Evolutionary conservation across 176 grass and related monocot species (phyloP).

Genomic region (Bolboschoenus planiculmis): DNA sequence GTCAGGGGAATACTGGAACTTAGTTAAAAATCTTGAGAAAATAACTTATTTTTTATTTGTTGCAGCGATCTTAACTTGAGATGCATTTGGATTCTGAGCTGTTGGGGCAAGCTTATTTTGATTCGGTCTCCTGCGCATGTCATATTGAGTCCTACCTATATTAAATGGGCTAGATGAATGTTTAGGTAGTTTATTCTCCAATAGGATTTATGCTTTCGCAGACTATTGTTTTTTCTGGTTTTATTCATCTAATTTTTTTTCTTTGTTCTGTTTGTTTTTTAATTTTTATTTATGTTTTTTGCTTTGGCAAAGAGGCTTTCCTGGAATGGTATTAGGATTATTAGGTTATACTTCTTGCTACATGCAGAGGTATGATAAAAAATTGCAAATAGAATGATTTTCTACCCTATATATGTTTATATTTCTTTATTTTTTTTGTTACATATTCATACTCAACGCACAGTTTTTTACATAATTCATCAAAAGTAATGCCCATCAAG

Average conservation of each 20-base stretch:
- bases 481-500: too few relatives aligned
- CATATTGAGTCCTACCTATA: neutral
- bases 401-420: neutral
- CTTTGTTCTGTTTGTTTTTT: neutral
- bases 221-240: neutral
- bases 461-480: too few relatives aligned
- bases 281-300: neutral
- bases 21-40: too few relatives aligned
- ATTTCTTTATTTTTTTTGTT: neutral
- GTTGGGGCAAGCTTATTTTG: neutral
- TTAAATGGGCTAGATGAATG: neutral
- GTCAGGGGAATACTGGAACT: too few relatives aligned
- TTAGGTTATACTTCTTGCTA: neutral
- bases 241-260: neutral
- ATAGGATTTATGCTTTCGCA: neutral
- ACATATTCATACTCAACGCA: too few relatives aligned
- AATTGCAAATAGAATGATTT: neutral
- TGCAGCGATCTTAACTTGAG: conserved; percentile 1
- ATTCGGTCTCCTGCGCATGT: neutral
- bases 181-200: neutral
- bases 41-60: neutral
- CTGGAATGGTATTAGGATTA: neutral
- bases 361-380: neutral
- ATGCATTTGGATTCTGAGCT: neutral
- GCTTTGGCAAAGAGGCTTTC: neutral